Conservation (phyloP, 805 yeast species). For the Zygotorulaspora danielsina region DNA sequence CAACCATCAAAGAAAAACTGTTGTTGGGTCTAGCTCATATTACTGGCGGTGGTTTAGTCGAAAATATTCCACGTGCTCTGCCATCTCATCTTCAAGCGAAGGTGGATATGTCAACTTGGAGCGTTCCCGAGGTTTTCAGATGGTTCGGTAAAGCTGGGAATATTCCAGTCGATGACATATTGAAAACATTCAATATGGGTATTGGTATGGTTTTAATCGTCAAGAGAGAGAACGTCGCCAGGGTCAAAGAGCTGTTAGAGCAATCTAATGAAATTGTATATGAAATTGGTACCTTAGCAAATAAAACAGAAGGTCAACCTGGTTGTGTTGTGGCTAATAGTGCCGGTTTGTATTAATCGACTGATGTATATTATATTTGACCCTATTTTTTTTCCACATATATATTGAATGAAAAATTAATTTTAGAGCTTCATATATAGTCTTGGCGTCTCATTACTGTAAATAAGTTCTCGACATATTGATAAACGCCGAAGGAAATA, state of each 20-base stretch:
- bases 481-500: constrained; percentile 61
- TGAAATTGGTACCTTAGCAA: constrained; percentile 56
- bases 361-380: constrained; percentile 7
- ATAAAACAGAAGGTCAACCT: constrained; percentile 46
- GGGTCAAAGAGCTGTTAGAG: constrained; percentile 49
- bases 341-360: constrained; percentile 27
- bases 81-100: constrained; percentile 76
- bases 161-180: constrained; percentile 77
- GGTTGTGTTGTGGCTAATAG: constrained; percentile 58
- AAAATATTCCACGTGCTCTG: constrained; percentile 91
- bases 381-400: constrained; percentile 3
- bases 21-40: constrained; percentile 91
- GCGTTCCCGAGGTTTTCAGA: constrained; percentile 81
- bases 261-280: constrained; percentile 73
- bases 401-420: background rate
- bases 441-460: constrained; percentile 22
- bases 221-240: constrained; percentile 57
- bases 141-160: constrained; percentile 92
- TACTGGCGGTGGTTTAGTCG: constrained; percentile 97
- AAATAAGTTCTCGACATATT: constrained; percentile 44
- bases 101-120: constrained; percentile 77
- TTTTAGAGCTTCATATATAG: constrained; percentile 7
- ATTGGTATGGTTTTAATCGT: constrained; percentile 94
- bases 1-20: constrained; percentile 61
- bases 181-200: constrained; percentile 93